phyloP scores from a whole-genome alignment of 768 basidiomycete genomes.

The Tylopilus intermedius region DNA sequence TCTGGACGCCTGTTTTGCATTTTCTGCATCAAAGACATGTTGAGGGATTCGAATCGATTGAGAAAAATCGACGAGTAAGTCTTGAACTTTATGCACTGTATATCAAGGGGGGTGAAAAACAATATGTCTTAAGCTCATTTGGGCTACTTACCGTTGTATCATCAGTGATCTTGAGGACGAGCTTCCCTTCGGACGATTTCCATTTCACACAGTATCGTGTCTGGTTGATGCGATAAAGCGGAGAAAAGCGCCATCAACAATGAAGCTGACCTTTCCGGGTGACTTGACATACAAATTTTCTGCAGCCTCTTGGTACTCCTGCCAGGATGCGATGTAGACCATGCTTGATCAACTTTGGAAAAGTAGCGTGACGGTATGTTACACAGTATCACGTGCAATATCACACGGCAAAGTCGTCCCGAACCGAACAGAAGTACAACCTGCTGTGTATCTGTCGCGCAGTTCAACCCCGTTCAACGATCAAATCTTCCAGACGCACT shows the following conservation, averaged over 20 bases:
- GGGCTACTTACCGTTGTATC: slow-evolving; percentile 68
- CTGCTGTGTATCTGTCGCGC: too few relatives aligned
- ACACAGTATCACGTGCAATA: slow-evolving; percentile 14
- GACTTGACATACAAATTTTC: slow-evolving; percentile 78
- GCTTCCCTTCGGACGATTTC: slow-evolving; percentile 76
- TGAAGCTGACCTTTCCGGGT: slow-evolving; percentile 60
- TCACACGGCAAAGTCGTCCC: neutral
- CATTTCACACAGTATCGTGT: slow-evolving; percentile 91
- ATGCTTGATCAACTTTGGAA: slow-evolving; percentile 28
- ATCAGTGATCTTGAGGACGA: slow-evolving; percentile 93
- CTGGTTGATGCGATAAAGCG: slow-evolving; percentile 37
- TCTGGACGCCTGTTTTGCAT: slow-evolving; percentile 65
- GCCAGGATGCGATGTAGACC: slow-evolving; percentile 90
- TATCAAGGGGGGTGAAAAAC: neutral
- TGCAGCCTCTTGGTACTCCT: slow-evolving; percentile 86
- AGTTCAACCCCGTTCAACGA: neutral
- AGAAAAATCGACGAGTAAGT: slow-evolving; percentile 92
- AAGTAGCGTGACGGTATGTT: slow-evolving; percentile 15
- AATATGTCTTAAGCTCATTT: neutral
- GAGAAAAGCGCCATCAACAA: neutral
- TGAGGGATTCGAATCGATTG: slow-evolving; percentile 92
- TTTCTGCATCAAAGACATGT: slow-evolving; percentile 78
- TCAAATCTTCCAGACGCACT: neutral
- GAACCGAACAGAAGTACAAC: too few relatives aligned
- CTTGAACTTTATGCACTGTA: slow-evolving; percentile 92